phyloP scores from a whole-genome alignment of 331 rosid genomes.

The Malus hybrid region DNA sequence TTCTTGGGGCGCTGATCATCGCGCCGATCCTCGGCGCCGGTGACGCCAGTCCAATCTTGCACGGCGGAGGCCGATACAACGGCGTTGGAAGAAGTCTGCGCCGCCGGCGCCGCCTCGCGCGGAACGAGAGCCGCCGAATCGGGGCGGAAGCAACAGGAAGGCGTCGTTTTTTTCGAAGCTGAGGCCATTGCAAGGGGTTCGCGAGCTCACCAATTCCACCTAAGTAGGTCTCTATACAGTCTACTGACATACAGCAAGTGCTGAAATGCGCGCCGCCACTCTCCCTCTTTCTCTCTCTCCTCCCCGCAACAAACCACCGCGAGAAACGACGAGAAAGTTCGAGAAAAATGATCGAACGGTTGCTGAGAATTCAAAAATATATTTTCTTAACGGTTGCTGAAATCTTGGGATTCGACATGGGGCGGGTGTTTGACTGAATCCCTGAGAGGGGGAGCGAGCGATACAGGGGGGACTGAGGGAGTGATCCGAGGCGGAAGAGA shows the following conservation, averaged over 20 bases:
- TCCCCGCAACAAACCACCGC: neutral
- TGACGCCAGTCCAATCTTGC: constrained; percentile 39
- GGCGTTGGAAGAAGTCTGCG: neutral
- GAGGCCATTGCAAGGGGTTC: constrained; percentile 92
- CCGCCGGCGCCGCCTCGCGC: constrained; percentile 15
- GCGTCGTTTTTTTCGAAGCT: constrained; percentile 85
- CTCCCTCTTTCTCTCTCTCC: neutral
- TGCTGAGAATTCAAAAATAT: neutral
- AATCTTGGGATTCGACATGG: neutral
- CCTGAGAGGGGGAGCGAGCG: neutral
- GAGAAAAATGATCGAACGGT: neutral
- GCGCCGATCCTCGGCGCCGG: constrained; percentile 20
- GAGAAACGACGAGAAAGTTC: neutral
- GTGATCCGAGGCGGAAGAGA: neutral
- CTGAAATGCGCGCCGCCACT: constrained; percentile 18
- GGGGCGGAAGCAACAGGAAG: constrained; percentile 22
- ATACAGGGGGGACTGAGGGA: neutral
- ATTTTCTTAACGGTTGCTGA: neutral
- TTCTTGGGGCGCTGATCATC: constrained; percentile 45
- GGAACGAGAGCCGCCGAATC: constrained; percentile 18
- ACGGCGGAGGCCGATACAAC: constrained; percentile 30
- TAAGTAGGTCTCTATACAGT: constrained; percentile 44
- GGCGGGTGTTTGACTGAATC: neutral
- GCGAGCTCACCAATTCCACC: constrained; percentile 61
- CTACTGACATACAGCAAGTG: constrained; percentile 84